phyloP scores from a whole-genome alignment of 768 basidiomycete species.

The Collybia sp. region DNA sequence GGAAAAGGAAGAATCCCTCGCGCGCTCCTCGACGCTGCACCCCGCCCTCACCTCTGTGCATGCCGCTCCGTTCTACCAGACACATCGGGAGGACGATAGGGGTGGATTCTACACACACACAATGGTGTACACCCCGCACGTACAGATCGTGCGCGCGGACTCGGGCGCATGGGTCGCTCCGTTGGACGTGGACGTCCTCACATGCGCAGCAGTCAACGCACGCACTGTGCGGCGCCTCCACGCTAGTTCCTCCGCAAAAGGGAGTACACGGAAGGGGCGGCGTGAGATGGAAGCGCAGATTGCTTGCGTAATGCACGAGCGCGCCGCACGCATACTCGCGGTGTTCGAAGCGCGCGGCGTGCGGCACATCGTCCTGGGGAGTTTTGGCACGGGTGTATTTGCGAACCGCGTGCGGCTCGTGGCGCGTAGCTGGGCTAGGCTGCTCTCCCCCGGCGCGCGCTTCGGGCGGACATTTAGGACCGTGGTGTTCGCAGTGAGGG shows the following conservation, averaged over 20 bases:
- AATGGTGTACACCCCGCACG: slow-evolving; percentile 68
- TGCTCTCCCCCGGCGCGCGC: slow-evolving; percentile 46
- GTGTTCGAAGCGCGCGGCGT: slow-evolving; percentile 61
- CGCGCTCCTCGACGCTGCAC: slow-evolving; percentile 70
- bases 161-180: slow-evolving; percentile 52
- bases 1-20: slow-evolving; percentile 75
- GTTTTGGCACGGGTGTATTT: slow-evolving; percentile 79
- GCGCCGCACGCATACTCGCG: slow-evolving; percentile 64
- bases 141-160: slow-evolving; percentile 63
- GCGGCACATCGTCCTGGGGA: slow-evolving; percentile 60
- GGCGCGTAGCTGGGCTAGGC: slow-evolving; percentile 60
- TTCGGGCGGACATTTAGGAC: slow-evolving; percentile 56
- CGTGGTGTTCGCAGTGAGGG: slow-evolving; percentile 61
- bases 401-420: slow-evolving; percentile 55
- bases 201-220: slow-evolving; percentile 75
- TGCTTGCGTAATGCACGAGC: slow-evolving; percentile 55
- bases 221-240: slow-evolving; percentile 31
- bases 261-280: slow-evolving; percentile 8
- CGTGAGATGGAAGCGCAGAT: slow-evolving; percentile 33
- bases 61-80: slow-evolving; percentile 56
- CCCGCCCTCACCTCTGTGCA: slow-evolving; percentile 50
- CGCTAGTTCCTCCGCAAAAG: too few species aligned
- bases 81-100: slow-evolving; percentile 45
- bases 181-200: slow-evolving; percentile 59
- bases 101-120: slow-evolving; percentile 71